Conservation (phyloP, 139 green algal genomes). For the Ettlia oleoabundans region DNA sequence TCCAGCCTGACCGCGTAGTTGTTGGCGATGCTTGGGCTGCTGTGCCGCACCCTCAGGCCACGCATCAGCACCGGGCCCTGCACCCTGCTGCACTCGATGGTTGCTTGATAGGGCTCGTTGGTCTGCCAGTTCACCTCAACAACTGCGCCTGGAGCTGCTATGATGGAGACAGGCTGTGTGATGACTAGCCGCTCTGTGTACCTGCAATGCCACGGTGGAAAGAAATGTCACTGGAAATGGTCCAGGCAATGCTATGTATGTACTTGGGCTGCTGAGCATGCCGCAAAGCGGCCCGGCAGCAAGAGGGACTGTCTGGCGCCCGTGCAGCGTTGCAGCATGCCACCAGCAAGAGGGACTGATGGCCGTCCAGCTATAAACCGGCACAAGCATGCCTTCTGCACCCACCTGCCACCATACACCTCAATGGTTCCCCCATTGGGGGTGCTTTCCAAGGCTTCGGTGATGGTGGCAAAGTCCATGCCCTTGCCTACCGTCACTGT, state of each 20-base stretch:
- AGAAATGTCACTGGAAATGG: too few relatives aligned
- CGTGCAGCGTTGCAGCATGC: too few relatives aligned
- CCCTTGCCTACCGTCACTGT: neutral
- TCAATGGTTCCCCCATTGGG: neutral
- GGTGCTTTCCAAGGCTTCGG: neutral
- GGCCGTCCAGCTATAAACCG: too few relatives aligned
- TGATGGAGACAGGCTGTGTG: conserved; percentile 11
- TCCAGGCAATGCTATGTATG: too few relatives aligned
- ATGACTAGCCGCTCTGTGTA: conserved; percentile 26
- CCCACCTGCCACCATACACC: conserved; percentile 9
- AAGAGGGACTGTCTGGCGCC: too few relatives aligned
- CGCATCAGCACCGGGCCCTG: conserved; percentile 2
- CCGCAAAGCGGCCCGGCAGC: too few relatives aligned
- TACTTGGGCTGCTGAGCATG: too few relatives aligned
- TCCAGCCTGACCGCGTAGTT: conserved; percentile 61
- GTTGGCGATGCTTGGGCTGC: conserved; percentile 56
- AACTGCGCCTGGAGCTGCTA: neutral
- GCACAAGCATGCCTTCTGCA: too few relatives aligned
- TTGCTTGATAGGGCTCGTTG: conserved; percentile 6
- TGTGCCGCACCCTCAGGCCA: conserved; percentile 50
- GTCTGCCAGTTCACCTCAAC: conserved; percentile 37
- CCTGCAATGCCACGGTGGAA: neutral
- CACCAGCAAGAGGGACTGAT: neutral
- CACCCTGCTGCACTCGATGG: neutral
- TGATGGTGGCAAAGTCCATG: conserved; percentile 8